Conservation (phyloP, 768 basidiomycete genomes). For the Psilocybe subaeruginosa region DNA sequence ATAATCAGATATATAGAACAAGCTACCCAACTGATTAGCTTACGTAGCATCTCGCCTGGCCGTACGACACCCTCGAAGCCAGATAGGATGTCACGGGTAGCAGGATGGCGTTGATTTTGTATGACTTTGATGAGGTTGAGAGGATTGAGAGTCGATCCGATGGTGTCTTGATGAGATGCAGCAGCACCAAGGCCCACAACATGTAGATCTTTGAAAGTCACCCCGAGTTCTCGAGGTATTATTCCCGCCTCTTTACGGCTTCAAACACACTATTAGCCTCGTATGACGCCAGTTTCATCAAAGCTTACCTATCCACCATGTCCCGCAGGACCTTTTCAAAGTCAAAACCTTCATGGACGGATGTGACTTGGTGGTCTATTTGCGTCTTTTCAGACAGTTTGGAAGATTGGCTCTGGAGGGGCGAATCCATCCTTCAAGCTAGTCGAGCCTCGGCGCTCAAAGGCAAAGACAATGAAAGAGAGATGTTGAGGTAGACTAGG, state of each 20-base stretch:
- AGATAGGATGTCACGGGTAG: slow-evolving; percentile 63
- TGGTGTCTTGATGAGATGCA: slow-evolving; percentile 55
- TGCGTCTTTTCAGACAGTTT: slow-evolving; percentile 1
- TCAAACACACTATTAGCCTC: not conserved
- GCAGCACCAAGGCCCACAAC: slow-evolving; percentile 62
- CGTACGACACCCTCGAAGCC: slow-evolving; percentile 68
- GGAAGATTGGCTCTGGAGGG: not conserved
- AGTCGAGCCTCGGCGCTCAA: not conserved
- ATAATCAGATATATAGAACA: not conserved
- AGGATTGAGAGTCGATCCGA: slow-evolving; percentile 66
- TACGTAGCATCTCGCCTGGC: slow-evolving; percentile 80
- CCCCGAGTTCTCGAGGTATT: slow-evolving; percentile 57
- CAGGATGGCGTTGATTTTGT: slow-evolving; percentile 58
- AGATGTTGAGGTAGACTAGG: not conserved
- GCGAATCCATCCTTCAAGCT: not conserved
- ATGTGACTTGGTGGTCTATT: not conserved
- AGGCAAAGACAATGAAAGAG: not conserved
- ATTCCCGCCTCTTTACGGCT: slow-evolving; percentile 34
- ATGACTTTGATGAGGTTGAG: slow-evolving; percentile 43
- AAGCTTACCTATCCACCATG: not conserved
- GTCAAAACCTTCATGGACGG: slow-evolving; percentile 1
- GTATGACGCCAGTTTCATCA: too few relatives aligned
- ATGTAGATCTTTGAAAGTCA: slow-evolving; percentile 57
- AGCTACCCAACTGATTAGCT: slow-evolving; percentile 43
- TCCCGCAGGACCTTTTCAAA: slow-evolving; percentile 3